Evolutionary conservation across 331 rosid species (phyloP), one percentile per base, ranked within the genome.

Genomic region (Rhamnella rubrinervis): DNA sequence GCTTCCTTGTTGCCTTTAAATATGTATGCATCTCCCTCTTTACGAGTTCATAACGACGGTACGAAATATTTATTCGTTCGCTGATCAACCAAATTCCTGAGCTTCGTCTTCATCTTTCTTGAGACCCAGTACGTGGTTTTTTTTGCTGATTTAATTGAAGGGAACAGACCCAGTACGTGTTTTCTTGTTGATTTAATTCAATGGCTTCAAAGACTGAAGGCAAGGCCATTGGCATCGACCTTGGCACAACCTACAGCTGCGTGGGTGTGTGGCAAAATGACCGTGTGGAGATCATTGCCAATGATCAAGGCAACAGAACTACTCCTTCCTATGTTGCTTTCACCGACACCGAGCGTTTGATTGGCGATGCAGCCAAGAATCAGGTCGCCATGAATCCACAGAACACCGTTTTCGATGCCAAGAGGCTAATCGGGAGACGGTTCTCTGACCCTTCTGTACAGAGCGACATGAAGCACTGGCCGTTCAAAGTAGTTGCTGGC

Each of bases 241-340:
- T 85, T 15, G 89, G 89, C 67, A 85, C 89, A 28, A 85, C 89
- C 65, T 85, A 85, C 80, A 81, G 86, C 53, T 84, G 89, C 71
- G 89, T 84, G 6, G 89, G 82, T 0, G 86, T 84, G 15, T 84
- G 86, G 89, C 89, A 84, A 35, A 81, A 81, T 59, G 89, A 84
- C 49, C 84, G 89, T 8, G 89, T 84, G 0, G 89, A 84, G 89
- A 84, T 84, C 78, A 81, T 84, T 12, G 84, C 86, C 68, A 84
- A 84, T 7, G 89, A 84, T 28, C 89, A 84, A 60, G 89, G 89
- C 62, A 84, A 84, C 71, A 8, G 71, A 31, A 66, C 71, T 7
- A 66, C 71, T 10, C 60, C 71, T 66, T 66, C 71, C 17, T 66
- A 66, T 17, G 71, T 66, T 3, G 88, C 86, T 1, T 84, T 84